Percentiles rank a stretch among this genome's conserved stretches.
phyloP scores from a whole-genome alignment of 2,329 filamentous ascomycete genomes.

The Bipolaris cookei region DNA sequence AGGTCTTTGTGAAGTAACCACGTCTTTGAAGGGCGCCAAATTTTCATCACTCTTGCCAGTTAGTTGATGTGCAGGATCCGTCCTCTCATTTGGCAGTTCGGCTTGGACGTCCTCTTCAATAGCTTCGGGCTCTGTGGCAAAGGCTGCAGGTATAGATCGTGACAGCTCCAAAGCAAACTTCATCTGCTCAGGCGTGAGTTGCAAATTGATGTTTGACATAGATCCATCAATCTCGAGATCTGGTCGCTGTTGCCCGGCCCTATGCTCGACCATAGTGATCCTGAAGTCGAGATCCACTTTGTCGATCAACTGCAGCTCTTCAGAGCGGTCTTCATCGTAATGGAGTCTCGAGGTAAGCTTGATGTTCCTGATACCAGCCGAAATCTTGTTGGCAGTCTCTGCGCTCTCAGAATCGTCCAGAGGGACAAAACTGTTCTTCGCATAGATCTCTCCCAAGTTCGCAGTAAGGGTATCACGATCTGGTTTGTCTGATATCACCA shows the following conservation, averaged over 20 bases:
- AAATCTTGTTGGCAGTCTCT: constrained; percentile 84
- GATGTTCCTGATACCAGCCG: constrained; percentile 89
- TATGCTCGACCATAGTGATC: constrained; percentile 89
- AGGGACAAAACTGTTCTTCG: constrained; percentile 88
- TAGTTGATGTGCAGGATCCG: constrained; percentile 57
- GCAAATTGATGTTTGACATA: constrained; percentile 92
- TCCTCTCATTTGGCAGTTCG: constrained; percentile 67
- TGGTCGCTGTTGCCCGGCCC: constrained; percentile 75
- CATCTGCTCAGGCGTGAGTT: constrained; percentile 87
- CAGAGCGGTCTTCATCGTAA: constrained; percentile 72
- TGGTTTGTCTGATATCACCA: constrained; percentile 71
- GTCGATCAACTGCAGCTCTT: constrained; percentile 95
- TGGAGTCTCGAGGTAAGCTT: constrained; percentile 88
- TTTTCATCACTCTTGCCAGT: constrained; percentile 47
- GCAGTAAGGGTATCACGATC: constrained; percentile 86
- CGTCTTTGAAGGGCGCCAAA: constrained; percentile 54
- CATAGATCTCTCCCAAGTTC: constrained; percentile 96
- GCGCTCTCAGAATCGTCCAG: constrained; percentile 77
- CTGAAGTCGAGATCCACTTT: constrained; percentile 94
- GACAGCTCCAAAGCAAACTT: constrained; percentile 89
- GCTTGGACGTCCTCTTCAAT: constrained; percentile 74
- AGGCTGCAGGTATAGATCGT: constrained; percentile 84
- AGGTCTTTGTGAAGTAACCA: constrained; percentile 60
- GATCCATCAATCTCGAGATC: constrained; percentile 90
- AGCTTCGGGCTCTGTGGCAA: constrained; percentile 73